Conservation (phyloP, 2,329 filamentous ascomycete species). For the Bipolaris oryzae region DNA sequence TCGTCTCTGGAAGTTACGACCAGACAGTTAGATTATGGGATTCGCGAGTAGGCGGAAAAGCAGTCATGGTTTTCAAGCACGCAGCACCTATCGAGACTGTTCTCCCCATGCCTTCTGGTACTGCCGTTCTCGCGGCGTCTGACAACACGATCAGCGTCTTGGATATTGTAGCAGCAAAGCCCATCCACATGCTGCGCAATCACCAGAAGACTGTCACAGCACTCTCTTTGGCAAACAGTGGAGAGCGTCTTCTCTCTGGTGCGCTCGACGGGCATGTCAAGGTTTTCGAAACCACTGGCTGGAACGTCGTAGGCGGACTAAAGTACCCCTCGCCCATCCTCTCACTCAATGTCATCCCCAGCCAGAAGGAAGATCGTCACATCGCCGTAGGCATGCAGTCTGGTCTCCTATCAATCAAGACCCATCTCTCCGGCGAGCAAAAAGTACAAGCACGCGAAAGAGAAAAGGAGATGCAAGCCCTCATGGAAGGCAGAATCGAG, state of each 20-base stretch:
- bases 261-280: constrained; percentile 96
- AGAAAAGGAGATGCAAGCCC: constrained; percentile 82
- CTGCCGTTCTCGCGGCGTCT: constrained; percentile 81
- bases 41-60: constrained; percentile 68
- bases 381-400: constrained; percentile 94
- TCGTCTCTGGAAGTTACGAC: constrained; percentile 94
- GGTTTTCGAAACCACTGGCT: constrained; percentile 89
- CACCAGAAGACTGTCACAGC: constrained; percentile 98
- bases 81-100: constrained; percentile 86
- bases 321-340: constrained; percentile 95
- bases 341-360: constrained; percentile 75
- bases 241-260: constrained; percentile 81
- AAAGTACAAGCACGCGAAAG: constrained; percentile 77
- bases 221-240: constrained; percentile 79
- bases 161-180: constrained; percentile 88
- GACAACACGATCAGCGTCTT: constrained; percentile 89
- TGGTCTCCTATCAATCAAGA: constrained; percentile 87
- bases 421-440: constrained; percentile 82
- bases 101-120: constrained; percentile 84
- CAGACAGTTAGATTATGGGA: constrained; percentile 94
- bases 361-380: constrained; percentile 82
- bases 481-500: constrained; percentile 78
- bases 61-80: constrained; percentile 93
- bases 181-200: constrained; percentile 84
- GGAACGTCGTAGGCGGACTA: constrained; percentile 93